These are phyloP conservation scores for Fusarium lyarnte DNA, from an alignment of 2,329 filamentous ascomycete species.

Conservation along the genomic window DNA sequence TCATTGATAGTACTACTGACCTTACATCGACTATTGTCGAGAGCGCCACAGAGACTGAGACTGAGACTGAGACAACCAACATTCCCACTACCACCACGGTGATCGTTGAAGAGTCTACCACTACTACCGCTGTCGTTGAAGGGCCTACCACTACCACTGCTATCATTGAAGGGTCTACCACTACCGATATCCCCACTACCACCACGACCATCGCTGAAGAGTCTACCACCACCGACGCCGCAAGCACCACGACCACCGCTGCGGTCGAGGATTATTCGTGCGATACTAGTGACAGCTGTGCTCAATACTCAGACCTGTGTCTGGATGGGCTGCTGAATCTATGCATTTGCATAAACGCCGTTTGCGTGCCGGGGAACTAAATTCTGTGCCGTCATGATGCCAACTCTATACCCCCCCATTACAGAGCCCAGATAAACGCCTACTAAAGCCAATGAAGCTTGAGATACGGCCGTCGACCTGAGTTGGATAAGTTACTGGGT, in stretches of 20 bases:
- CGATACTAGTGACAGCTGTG: background rate
- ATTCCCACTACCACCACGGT: background rate
- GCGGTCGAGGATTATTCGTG: no score
- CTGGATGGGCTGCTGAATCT: background rate
- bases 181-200: background rate
- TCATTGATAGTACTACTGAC: background rate
- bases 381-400: no score
- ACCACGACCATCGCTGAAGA: background rate
- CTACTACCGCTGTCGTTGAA: background rate
- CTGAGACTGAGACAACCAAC: background rate
- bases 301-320: background rate
- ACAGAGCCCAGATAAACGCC: background rate
- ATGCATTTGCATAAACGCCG: background rate
- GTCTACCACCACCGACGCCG: background rate
- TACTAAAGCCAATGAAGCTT: no score
- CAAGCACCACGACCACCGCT: background rate
- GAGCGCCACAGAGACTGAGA: background rate
- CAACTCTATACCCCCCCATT: no score
- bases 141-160: background rate
- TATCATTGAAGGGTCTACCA: background rate
- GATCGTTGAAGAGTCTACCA: background rate
- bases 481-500: accelerated
- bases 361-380: background rate
- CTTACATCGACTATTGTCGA: background rate
- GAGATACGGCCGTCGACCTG: accelerated